Base-by-base conservation (phyloP, 805 yeast genomes). In the Metschnikowia lachancei region DNA sequence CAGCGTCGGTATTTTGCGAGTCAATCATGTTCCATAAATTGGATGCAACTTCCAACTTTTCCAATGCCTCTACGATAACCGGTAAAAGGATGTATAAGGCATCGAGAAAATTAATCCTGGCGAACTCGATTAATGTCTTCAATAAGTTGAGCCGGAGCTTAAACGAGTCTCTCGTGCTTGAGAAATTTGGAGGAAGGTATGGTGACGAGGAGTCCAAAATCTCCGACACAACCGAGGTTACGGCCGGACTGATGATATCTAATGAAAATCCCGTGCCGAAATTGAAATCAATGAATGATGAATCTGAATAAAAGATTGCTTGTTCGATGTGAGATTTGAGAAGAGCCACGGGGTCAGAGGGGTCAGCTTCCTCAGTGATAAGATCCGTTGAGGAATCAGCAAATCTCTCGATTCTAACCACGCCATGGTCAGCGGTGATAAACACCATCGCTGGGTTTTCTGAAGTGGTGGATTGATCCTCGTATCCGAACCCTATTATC, bases 311-410 rank as follows among this genome's bases (percentile, higher is more conserved):
- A 56, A 83, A 85, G 1, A 91, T 79, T 0, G 91, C 96, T 64
- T 91, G 97, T 54, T 85, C 94, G 18, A 92, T 78, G 55, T 83
- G 91, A 0, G 88, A 78, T 59, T 83, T 83, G 29, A 87, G 70
- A 39, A 82, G 72, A n/a, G 3, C 26, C 24, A 51, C 53, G 0
- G 58, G 57, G 18, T 55, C 53, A 9, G 58, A 46, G 10, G 64
- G 56, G 18, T 57, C 62, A 4, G 50, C 54, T 4, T 53, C 61
- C 1, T 54, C 53, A 2, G 53, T 58, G 6, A 60, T 46, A 13
- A 22, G 29, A 4, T 36, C 42, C 22, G 37, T 33, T n/a, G 40
- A 19, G 12, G 28, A 14, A 11, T 57, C 65, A 1, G 59, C 51
- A 42, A 69, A 70, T 28, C 81, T 60, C 46, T 83, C 87, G 18